phyloP scores from a whole-genome alignment of 495 filamentous ascomycete genomes.

The Aspergillus haitiensis region DNA sequence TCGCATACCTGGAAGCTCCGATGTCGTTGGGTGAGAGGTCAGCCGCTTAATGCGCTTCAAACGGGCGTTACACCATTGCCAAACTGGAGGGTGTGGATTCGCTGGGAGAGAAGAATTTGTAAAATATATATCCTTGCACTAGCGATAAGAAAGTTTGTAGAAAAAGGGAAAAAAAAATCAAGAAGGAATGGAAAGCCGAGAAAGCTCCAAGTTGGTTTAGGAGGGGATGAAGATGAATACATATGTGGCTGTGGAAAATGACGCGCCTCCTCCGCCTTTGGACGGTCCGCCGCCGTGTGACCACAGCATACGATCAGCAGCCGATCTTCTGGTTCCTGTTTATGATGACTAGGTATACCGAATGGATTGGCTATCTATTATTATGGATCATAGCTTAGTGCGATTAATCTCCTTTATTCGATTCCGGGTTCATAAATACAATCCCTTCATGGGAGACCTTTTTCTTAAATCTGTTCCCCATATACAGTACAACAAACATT shows the following conservation, averaged over 20 bases:
- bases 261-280: constrained; percentile 33
- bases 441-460: neutral
- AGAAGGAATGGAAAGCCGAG: constrained; percentile 4
- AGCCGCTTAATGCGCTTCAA: constrained; percentile 33
- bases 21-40: constrained; percentile 24
- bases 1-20: constrained; percentile 56
- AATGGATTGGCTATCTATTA: no score
- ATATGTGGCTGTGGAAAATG: constrained; percentile 22
- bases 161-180: constrained; percentile 4
- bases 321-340: neutral
- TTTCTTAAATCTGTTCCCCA: constrained; percentile 1
- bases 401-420: neutral
- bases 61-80: constrained; percentile 44
- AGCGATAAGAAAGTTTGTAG: no score
- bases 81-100: constrained; percentile 1
- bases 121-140: no score
- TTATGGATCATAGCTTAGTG: neutral
- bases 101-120: neutral
- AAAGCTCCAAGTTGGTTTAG: constrained; percentile 18
- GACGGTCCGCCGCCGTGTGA: constrained; percentile 16
- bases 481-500: constrained; percentile 5
- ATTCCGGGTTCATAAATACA: constrained; percentile 1
- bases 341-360: no score
- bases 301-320: constrained; percentile 16
- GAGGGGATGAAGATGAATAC: constrained; percentile 23